Conservation (phyloP, 2,329 filamentous ascomycete species). For the Fusarium stilboides region DNA sequence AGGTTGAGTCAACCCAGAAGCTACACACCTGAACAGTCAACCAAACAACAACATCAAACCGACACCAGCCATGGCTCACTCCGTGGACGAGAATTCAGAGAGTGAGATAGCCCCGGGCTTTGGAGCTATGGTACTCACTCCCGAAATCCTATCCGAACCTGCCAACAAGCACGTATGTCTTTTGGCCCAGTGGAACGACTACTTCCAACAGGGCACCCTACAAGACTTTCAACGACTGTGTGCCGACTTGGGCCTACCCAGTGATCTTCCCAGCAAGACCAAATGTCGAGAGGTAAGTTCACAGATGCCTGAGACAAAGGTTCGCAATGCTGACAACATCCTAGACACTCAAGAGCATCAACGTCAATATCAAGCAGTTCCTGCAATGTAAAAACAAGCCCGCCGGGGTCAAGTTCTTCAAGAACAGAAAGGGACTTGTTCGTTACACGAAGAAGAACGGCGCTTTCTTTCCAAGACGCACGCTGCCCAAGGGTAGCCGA, state of each 20-base stretch:
- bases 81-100: neutral
- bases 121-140: neutral
- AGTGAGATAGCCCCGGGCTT: neutral
- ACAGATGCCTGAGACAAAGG: neutral
- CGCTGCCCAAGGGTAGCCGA: slow-evolving; percentile 59
- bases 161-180: slow-evolving; percentile 1
- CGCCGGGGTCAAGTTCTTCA: slow-evolving; percentile 53
- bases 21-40: neutral
- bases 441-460: slow-evolving; percentile 31
- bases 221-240: slow-evolving; percentile 63
- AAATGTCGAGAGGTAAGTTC: slow-evolving; percentile 61
- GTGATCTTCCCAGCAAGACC: slow-evolving; percentile 58
- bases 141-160: neutral
- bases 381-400: slow-evolving; percentile 54
- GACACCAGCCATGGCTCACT: neutral
- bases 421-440: slow-evolving; percentile 51
- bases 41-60: neutral
- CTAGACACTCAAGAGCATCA: slow-evolving; percentile 60
- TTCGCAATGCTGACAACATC: neutral
- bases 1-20: neutral
- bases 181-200: slow-evolving; percentile 48
- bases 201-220: slow-evolving; percentile 54
- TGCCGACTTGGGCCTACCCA: slow-evolving; percentile 59
- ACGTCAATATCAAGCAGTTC: slow-evolving; percentile 67
- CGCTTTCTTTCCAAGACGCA: slow-evolving; percentile 54